Base-by-base conservation (phyloP, 116 monocot genomes). In the Iris pallida region DNA sequence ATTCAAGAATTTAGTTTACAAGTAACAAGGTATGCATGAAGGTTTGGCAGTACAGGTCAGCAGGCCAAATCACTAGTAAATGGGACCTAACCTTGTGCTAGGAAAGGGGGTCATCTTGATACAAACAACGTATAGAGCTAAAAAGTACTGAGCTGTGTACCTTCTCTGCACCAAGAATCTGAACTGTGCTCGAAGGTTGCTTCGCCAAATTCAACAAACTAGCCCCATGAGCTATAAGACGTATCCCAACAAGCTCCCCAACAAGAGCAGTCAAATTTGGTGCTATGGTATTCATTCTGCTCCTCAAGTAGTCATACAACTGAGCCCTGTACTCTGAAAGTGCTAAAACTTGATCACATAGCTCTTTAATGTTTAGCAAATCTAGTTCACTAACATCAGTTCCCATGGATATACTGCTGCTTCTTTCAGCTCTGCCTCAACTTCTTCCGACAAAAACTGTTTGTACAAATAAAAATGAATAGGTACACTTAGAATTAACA, bases 81-180 rank as follows among this genome's bases (percentile, higher is more conserved):
- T 30, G 30, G 30, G 30, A 30, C 30, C 30, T 30, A 30, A 30
- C 30, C 30, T 30, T 30, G 30, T 30, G 30, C 30, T 30, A 30
- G 30, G 30, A 30, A 55, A 55, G n/a, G 6, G 14, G 55, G 6
- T 15, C 14, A 15, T 55, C 14, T 6, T 15, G 4, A 55, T 55
- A 15, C 12, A 55, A 55, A 15, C 14, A 12, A n/a, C n/a, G 15
- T n/a, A n/a, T 55, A 55, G 14, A 55, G 55, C 1, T 55, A 15
- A 30, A 30, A 48, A 41, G 49, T 30, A 30, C 30, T 30, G 3
- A 30, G 30, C 30, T 1, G 30, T 47, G 61, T 42, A 90, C 90
- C 90, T 90, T 90, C 45, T 90, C 91, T 40, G 93, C 93, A 73
- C 89, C 93, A 73, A 93, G 89, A 75, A 93, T 89, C 77, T 93